Evolutionary conservation across 2,329 filamentous ascomycete species (phyloP), one percentile per base, ranked within the genome.

Genomic region (Pyrenophora tritici-repentis): DNA sequence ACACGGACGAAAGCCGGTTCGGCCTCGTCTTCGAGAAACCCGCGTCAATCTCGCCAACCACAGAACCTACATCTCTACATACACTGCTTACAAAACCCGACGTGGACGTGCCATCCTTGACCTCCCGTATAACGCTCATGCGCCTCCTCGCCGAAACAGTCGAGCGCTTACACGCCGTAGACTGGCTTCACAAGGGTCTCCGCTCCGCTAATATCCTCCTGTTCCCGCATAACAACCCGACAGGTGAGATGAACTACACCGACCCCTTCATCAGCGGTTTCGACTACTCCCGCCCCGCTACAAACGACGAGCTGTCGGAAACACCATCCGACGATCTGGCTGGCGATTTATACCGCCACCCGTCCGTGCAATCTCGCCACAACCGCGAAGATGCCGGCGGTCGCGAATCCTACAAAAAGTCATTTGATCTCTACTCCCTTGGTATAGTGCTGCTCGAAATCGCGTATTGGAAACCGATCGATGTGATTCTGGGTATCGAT

Each of bases 121-220:
- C 81, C 0, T 75, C 79, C 18, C 76, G 83, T 26, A 73, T 84
- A 46, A 69, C 63, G 22, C 75, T 86, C 14, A 82, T 82, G 37
- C 75, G 77, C 39, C 77, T 78, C 20, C 72, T 85, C 24, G 74
- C 79, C 49, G 79, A 81, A 59, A 83, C 78, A 14, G 65, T 85
- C 3, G 68, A 84, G 33, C 33, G 22, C 22, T 9, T 24, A 24
- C 81, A 84, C 59, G 76, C 79, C 2, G 80, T 83, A 1, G 78
- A 82, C 53, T 84, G 81, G 81, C 73, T 84, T 5, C 82, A 84
- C 71, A 84, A 85, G 58, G 81, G 80, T n/a, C 72, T 84, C 4
- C 78, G 81, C 10, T 79, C 76, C 50, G 72, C 80, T 47, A 83
- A 82, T 59, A 74, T 84, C 24, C 63, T 84, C 9, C 82, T 84